Evolutionary conservation across 2,329 filamentous ascomycete species (phyloP).

Genomic region (Macrophomina tecta): DNA sequence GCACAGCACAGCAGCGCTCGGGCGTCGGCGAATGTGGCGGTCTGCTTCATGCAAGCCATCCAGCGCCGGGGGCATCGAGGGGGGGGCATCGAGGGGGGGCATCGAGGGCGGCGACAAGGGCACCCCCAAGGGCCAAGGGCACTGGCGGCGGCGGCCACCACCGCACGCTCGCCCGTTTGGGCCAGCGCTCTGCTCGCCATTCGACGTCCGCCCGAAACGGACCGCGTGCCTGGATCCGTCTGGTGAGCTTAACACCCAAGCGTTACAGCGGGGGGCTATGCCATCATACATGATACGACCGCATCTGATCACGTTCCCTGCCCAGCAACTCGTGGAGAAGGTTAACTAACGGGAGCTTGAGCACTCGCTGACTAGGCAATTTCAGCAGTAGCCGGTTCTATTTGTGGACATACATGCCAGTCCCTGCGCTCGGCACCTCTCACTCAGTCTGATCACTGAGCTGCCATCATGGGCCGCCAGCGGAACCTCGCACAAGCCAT

Average conservation of each 20-base stretch:
- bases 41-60: slow-evolving; percentile 29
- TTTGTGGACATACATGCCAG: slow-evolving; percentile 29
- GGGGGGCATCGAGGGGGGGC: slow-evolving; percentile 19
- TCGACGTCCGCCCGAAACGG: slow-evolving; percentile 32
- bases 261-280: slow-evolving; percentile 48
- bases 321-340: slow-evolving; percentile 29
- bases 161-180: slow-evolving; percentile 25
- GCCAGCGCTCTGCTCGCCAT: slow-evolving; percentile 25
- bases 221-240: slow-evolving; percentile 37
- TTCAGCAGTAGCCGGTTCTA: slow-evolving; percentile 28
- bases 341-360: slow-evolving; percentile 36
- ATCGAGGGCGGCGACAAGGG: background rate
- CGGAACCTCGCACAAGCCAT: slow-evolving; percentile 29
- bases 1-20: slow-evolving; percentile 15
- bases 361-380: slow-evolving; percentile 48
- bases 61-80: slow-evolving; percentile 23
- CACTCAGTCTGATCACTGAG: slow-evolving; percentile 24
- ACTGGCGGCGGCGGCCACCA: slow-evolving; percentile 11
- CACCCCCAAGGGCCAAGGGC: background rate
- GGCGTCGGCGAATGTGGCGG: slow-evolving; percentile 24
- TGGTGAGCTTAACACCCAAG: slow-evolving; percentile 37
- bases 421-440: slow-evolving; percentile 28
- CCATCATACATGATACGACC: slow-evolving; percentile 37
- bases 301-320: slow-evolving; percentile 36
- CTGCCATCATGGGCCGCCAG: slow-evolving; percentile 25